phyloP scores from a whole-genome alignment of 306 rosid species.

The Hippophae tibetana region DNA sequence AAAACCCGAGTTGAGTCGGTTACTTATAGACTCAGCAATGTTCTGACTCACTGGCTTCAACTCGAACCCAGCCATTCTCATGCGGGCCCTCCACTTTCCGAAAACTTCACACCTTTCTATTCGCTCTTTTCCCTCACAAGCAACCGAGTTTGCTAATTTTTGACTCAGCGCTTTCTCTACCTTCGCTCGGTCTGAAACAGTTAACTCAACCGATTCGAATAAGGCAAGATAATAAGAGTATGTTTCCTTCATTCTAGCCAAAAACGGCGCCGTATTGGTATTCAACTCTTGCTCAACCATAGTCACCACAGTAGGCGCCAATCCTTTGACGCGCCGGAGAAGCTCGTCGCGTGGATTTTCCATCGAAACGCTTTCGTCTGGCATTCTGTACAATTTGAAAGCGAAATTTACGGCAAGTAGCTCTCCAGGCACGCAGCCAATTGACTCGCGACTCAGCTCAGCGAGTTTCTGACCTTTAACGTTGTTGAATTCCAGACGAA shows the following conservation, averaged over 20 bases:
- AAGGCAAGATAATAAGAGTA: constrained; percentile 43
- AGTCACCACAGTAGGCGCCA: constrained; percentile 57
- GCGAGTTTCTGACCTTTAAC: constrained; percentile 24
- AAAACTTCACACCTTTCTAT: constrained; percentile 84
- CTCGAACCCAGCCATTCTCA: constrained; percentile 91
- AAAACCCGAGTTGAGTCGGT: constrained; percentile 46
- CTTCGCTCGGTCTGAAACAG: constrained; percentile 34
- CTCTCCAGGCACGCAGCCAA: constrained; percentile 53
- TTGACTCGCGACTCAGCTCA: constrained; percentile 69
- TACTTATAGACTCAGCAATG: constrained; percentile 38
- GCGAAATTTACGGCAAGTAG: constrained; percentile 62
- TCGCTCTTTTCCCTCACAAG: constrained; percentile 86
- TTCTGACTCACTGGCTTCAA: constrained; percentile 45
- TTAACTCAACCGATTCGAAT: constrained; percentile 49
- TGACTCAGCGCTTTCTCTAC: constrained; percentile 61
- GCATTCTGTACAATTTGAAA: constrained; percentile 51
- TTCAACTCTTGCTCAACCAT: constrained; percentile 77
- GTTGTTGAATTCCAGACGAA: constrained; percentile 31
- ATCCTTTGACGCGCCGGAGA: constrained; percentile 61
- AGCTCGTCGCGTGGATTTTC: constrained; percentile 88
- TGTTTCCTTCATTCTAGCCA: constrained; percentile 59
- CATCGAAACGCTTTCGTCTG: constrained; percentile 87
- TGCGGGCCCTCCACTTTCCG: constrained; percentile 91
- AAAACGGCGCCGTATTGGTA: constrained; percentile 77
- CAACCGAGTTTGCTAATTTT: constrained; percentile 47